A percentile compares a stretch with the other conserved stretches of the same genome.
Evolutionary conservation across 257 asterid species (phyloP).

Genomic region (Parsonsia alboflavescens): DNA sequence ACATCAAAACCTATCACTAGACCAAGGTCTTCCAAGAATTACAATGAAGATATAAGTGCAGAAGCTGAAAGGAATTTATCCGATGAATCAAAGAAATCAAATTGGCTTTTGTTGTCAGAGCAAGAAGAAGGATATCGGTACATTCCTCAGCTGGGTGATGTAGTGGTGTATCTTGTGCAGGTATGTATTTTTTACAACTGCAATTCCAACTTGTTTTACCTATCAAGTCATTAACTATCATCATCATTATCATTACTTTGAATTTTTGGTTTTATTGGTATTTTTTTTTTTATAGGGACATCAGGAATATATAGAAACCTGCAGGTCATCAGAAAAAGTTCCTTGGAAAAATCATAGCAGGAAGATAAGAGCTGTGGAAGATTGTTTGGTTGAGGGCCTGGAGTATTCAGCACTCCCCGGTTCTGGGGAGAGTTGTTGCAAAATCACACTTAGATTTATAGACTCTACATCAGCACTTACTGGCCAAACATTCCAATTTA

Average conservation of each 20-base stretch:
- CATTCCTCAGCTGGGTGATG: constrained; percentile 96
- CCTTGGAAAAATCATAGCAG: constrained; percentile 51
- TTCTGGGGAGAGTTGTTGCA: constrained; percentile 93
- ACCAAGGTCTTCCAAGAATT: constrained; percentile 42
- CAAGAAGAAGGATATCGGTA: constrained; percentile 88
- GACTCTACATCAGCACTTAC: constrained; percentile 38
- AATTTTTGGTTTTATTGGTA: background rate
- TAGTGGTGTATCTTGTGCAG: constrained; percentile 84
- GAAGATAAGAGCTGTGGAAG: constrained; percentile 57
- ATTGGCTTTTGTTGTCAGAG: constrained; percentile 72
- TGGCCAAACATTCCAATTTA: constrained; percentile 48
- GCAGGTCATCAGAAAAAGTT: constrained; percentile 26
- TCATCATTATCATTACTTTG: background rate
- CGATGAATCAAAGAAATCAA: constrained; percentile 33
- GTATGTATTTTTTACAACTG: constrained; percentile 24
- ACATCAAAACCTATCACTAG: constrained; percentile 34
- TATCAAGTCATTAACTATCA: background rate
- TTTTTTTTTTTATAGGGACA: constrained; percentile 61
- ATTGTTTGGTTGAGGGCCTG: constrained; percentile 65
- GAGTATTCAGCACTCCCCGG: constrained; percentile 58
- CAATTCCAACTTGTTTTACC: background rate
- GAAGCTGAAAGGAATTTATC: constrained; percentile 28
- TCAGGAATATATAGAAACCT: constrained; percentile 44
- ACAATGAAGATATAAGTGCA: constrained; percentile 36
- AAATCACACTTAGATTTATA: constrained; percentile 52